Evolutionary conservation across 108 stramenopile genomes (phyloP), one percentile per base, ranked within the genome.

Genomic region (Cyclotella choctawhatcheeana): DNA sequence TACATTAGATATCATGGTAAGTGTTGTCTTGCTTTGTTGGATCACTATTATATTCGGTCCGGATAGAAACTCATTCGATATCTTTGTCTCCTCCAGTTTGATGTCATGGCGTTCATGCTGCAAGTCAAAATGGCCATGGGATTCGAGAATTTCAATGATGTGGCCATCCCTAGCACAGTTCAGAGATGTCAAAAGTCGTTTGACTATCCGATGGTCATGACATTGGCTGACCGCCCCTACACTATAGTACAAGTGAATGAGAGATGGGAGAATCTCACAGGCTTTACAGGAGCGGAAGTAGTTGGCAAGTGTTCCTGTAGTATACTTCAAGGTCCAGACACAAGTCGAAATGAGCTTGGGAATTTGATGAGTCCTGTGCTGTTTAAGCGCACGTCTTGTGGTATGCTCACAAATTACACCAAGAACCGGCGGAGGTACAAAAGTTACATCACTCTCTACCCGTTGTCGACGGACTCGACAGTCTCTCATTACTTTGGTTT

Each of bases 41-140:
- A n/a, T n/a, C n/a, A n/a, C n/a, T n/a, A n/a, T n/a, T n/a, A n/a
- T n/a, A n/a, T n/a, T n/a, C n/a, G n/a, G n/a, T n/a, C n/a, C n/a
- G n/a, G n/a, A n/a, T n/a, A n/a, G n/a, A n/a, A n/a, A n/a, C n/a
- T n/a, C n/a, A n/a, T n/a, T 48, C 8, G 18, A n/a, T n/a, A 48
- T 48, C 18, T 48, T n/a, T 10, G 4, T 48, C 17, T n/a, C 47
- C 4, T 48, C 18, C 47, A 48, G 47, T 98, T 97, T 68, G 98
- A 98, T 77, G 98, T 97, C 12, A 98, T 97, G 98, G 90, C 96
- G 31, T 95, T 97, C 76, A 98, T 98, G 96, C 85, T 97, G 56
- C 96, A 97, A 70, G 83, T 97, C n/a, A 97, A 97, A 84, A 91
- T 93, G 79, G 87, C 91, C 27, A 85, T 89, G 65, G 94, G 94